Percentiles rank a stretch among this genome's conserved stretches.
Evolutionary conservation across 371 early-diverging fungal genomes (phyloP).

Genomic region (Mortierella sp.): DNA sequence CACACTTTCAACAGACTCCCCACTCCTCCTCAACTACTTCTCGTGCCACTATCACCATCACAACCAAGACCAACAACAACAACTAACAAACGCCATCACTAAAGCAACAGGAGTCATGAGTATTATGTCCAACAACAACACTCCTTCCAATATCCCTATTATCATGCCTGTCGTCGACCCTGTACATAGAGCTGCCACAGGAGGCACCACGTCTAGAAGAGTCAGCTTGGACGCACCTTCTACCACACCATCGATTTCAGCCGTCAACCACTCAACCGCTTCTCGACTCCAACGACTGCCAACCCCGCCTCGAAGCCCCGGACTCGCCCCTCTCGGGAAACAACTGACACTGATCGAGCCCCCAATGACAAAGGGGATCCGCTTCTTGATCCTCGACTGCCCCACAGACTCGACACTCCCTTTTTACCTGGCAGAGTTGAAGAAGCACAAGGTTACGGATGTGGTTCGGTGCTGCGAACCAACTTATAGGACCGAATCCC

Average conservation of each 20-base stretch:
- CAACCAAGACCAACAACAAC: neutral
- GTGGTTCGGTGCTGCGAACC: constrained; percentile 94
- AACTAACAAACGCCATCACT: neutral
- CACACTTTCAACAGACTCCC: neutral
- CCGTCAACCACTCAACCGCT: constrained; percentile 24
- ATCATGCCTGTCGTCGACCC: neutral
- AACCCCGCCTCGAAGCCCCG: constrained; percentile 48
- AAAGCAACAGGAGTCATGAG: neutral
- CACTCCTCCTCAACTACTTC: neutral
- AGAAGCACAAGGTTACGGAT: constrained; percentile 79
- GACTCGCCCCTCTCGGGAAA: constrained; percentile 59
- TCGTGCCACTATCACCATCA: neutral
- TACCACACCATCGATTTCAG: constrained; percentile 17
- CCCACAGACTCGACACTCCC: constrained; percentile 89
- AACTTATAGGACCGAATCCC: constrained; percentile 77
- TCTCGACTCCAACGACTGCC: constrained; percentile 43
- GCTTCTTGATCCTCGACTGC: constrained; percentile 89
- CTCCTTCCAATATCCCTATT: constrained; percentile 1
- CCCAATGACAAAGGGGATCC: constrained; percentile 64
- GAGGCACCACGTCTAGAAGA: constrained; percentile 10
- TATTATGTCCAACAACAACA: neutral
- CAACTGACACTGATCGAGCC: constrained; percentile 73
- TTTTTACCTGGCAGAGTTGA: constrained; percentile 83
- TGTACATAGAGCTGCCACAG: neutral
- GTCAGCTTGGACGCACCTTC: constrained; percentile 25